phyloP scores from a whole-genome alignment of 305 asterid genomes.

The Andrographis paniculata region DNA sequence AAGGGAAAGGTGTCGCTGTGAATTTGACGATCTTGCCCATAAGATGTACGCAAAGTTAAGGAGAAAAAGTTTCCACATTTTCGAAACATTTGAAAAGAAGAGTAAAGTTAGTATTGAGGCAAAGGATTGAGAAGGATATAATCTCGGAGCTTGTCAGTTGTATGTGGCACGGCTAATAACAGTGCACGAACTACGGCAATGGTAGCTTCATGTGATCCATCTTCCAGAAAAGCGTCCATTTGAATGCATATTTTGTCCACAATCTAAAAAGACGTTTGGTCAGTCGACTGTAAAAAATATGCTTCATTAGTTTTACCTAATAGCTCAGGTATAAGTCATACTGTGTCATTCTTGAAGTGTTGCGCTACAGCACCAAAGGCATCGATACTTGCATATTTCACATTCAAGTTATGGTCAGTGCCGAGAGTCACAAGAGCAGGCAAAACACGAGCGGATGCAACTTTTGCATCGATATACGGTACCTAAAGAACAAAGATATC shows the following conservation, averaged over 20 bases:
- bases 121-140: constrained; percentile 61
- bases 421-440: constrained; percentile 99
- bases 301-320: constrained; percentile 18
- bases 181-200: constrained; percentile 89
- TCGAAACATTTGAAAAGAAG: constrained; percentile 9
- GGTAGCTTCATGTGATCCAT: constrained; percentile 97
- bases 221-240: constrained; percentile 99
- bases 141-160: constrained; percentile 81
- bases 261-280: constrained; percentile 42
- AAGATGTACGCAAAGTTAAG: constrained; percentile 68
- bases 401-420: constrained; percentile 90
- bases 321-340: constrained; percentile 20
- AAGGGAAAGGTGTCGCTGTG: constrained; percentile 59
- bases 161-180: constrained; percentile 87
- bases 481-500: constrained; percentile 42
- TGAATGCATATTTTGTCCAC: constrained; percentile 96
- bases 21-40: constrained; percentile 85
- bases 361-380: constrained; percentile 98
- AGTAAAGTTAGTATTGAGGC: constrained; percentile 10
- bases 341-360: constrained; percentile 84
- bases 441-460: constrained; percentile 80
- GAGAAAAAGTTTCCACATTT: constrained; percentile 21
- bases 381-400: constrained; percentile 88
- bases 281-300: constrained; percentile 25
- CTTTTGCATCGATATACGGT: constrained; percentile 79